phyloP scores from a whole-genome alignment of 352 stramenopile species.

The Globisporangium mamillatum region DNA sequence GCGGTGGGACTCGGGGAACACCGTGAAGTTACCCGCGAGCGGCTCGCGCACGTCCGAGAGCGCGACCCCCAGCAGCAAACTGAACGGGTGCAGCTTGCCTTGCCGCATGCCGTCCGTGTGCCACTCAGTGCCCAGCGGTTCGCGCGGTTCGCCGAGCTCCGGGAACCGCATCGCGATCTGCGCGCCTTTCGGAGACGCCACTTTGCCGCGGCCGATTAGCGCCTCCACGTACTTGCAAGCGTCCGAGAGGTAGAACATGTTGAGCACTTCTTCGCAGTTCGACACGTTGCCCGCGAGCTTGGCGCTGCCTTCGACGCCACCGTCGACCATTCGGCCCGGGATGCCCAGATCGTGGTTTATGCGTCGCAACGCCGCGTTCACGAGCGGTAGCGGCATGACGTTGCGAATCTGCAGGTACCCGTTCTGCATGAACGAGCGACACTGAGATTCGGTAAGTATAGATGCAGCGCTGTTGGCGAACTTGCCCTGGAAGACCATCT shows the following conservation, averaged over 20 bases:
- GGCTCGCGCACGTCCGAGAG: constrained; percentile 67
- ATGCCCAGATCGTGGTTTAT: constrained; percentile 81
- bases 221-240: constrained; percentile 59
- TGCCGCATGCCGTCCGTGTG: constrained; percentile 84
- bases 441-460: constrained; percentile 55
- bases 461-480: constrained; percentile 20
- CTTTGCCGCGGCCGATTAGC: constrained; percentile 44
- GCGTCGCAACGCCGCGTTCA: constrained; percentile 50
- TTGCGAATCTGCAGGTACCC: constrained; percentile 70
- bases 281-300: constrained; percentile 73
- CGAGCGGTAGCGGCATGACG: constrained; percentile 50
- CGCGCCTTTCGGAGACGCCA: constrained; percentile 45
- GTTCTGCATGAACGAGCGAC: constrained; percentile 63
- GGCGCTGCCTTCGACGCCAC: constrained; percentile 64
- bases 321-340: constrained; percentile 64
- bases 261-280: constrained; percentile 58
- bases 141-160: constrained; percentile 54
- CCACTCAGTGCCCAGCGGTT: constrained; percentile 72
- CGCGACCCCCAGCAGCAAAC: constrained; percentile 57
- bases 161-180: constrained; percentile 78
- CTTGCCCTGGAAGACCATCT: constrained; percentile 28
- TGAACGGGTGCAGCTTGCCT: constrained; percentile 68
- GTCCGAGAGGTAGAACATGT: constrained; percentile 55
- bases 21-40: constrained; percentile 66
- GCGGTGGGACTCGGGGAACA: constrained; percentile 65